Evolutionary conservation across 495 filamentous ascomycete genomes (phyloP), one percentile per base, ranked within the genome.

Genomic region (Podospora anserina): DNA sequence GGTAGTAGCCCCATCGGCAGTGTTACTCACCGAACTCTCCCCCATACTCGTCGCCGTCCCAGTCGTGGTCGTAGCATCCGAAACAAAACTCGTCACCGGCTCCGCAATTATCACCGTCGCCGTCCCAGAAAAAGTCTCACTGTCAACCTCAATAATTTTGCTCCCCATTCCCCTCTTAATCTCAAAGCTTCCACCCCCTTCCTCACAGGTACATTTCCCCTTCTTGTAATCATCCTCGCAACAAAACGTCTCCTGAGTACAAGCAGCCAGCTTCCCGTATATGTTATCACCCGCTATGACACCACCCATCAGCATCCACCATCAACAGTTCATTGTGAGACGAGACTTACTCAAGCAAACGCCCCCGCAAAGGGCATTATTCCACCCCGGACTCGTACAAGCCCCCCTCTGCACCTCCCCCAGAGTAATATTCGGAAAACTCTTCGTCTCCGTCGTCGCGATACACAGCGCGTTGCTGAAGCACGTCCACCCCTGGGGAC

Each of bases 401-500:
- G 72, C 70, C 4, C 74, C 75, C 1, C 77, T 61, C 19, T 66
- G 63, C 7, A 75, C 74, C 5, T 71, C 71, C 3, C 74, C 76
- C 0, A 75, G 26, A 9, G 71, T 71, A 1, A 74, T 28, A 54
- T 74, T 71, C 23, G 71, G 71, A n/a, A 67, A 70, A 18, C 61
- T 63, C 23, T 58, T 61, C 19, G 61, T 72, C 27, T 67, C 60
- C 19, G 71, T 74, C 18, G 77, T 79, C 54, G 75, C 75, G 28
- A 77, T 70, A 63, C 75, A 79, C 2, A 79, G 72, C n/a, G 70
- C 65, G 66, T 75, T 78, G 28, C 71, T 72, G 58, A 76, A 80
- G 68, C 78, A 79, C 13, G 78, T 78, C 71, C 74, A 78, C 3
- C 78, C 78, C 0, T 65, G 66, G 23, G 74, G 70, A 61, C 78